phyloP scores from a whole-genome alignment of 306 rosid genomes.

The Lathyrus sativus region DNA sequence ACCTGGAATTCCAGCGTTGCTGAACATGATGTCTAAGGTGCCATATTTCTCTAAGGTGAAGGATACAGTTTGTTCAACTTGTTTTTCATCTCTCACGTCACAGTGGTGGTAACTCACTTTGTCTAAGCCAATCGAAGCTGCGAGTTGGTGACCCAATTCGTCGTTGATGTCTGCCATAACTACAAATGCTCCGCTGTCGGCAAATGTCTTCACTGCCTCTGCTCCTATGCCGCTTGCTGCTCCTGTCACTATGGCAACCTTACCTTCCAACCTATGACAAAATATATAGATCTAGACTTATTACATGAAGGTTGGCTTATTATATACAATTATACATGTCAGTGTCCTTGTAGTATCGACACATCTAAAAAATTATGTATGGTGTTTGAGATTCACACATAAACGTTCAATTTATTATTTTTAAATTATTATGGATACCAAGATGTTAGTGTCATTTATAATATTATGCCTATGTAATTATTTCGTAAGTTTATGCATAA shows the following conservation, averaged over 20 bases:
- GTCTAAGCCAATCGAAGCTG: constrained; percentile 45
- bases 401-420: no score
- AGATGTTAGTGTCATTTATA: no score
- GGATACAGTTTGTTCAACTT: constrained; percentile 55
- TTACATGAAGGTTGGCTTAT: no score
- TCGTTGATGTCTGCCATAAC: constrained; percentile 69
- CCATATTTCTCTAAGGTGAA: constrained; percentile 57
- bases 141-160: constrained; percentile 54
- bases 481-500: no score
- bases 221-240: constrained; percentile 76
- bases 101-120: constrained; percentile 58
- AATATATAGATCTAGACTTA: not conserved
- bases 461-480: no score
- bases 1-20: constrained; percentile 72
- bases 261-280: constrained; percentile 65
- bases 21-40: constrained; percentile 56
- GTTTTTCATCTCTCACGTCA: constrained; percentile 69
- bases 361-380: no score
- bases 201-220: constrained; percentile 53
- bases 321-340: no score
- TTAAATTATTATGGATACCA: no score
- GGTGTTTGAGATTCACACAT: no score
- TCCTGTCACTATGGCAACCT: constrained; percentile 65
- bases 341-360: no score
- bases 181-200: constrained; percentile 56